These are phyloP conservation scores for Chamaecyparis obtusa DNA, from an alignment of 75 land plant species.

Conservation along the genomic window DNA sequence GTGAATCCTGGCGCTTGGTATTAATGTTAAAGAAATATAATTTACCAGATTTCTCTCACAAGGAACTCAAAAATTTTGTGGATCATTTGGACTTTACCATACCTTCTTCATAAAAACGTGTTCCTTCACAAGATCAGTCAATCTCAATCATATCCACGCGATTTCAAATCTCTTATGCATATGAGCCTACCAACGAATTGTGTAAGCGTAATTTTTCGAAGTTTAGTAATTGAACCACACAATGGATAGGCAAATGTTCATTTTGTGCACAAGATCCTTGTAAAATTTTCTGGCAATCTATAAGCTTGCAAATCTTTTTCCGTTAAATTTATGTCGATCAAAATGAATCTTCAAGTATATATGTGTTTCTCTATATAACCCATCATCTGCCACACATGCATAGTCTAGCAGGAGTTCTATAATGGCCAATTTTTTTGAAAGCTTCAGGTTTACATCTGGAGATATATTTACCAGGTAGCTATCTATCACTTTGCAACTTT, in stretches of 20 bases:
- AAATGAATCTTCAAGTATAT: slow-evolving; percentile 71
- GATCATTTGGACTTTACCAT: slow-evolving; percentile 35
- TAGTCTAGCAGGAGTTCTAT: slow-evolving; percentile 48
- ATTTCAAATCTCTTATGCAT: slow-evolving; percentile 63
- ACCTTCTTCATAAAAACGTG: slow-evolving; percentile 46
- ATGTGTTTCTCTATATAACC: slow-evolving; percentile 58
- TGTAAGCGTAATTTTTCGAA: slow-evolving; percentile 65
- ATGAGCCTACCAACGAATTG: slow-evolving; percentile 34
- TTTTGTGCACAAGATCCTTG: slow-evolving; percentile 84
- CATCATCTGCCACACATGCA: slow-evolving; percentile 50
- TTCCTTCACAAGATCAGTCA: slow-evolving; percentile 72
- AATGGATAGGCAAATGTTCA: slow-evolving; percentile 71
- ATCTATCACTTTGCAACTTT: slow-evolving; percentile 49
- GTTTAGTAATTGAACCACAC: slow-evolving; percentile 53
- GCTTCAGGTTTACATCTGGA: slow-evolving; percentile 43
- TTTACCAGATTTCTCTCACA: slow-evolving; percentile 45
- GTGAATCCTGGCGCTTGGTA: slow-evolving; percentile 17
- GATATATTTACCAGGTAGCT: slow-evolving; percentile 62
- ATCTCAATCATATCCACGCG: slow-evolving; percentile 65
- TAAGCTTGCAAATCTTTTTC: slow-evolving; percentile 68
- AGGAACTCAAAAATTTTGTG: slow-evolving; percentile 31
- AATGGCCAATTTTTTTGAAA: slow-evolving; percentile 42
- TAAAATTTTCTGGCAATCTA: slow-evolving; percentile 77
- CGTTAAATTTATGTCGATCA: slow-evolving; percentile 54
- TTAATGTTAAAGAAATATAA: slow-evolving; percentile 34